Conservation (phyloP, 352 stramenopile genomes). For the Phytophthora quininea region DNA sequence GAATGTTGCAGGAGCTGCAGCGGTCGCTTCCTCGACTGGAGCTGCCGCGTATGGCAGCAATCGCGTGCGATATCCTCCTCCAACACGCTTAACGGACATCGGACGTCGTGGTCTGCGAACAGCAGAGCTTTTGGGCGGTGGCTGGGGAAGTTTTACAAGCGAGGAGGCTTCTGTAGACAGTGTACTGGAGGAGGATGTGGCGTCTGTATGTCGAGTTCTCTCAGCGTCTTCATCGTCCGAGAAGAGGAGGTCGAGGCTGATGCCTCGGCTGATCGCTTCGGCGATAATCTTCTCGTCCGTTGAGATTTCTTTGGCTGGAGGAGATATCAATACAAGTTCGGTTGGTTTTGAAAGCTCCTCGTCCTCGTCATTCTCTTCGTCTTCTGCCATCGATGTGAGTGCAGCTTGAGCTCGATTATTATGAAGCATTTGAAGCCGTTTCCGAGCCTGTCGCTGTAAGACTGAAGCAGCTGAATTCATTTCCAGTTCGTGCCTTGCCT, state of each 20-base stretch:
- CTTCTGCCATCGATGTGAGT: constrained; percentile 22
- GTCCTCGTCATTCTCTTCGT: constrained; percentile 18
- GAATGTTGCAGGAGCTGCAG: neutral
- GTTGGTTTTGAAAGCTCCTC: constrained; percentile 5
- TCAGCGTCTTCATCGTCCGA: constrained; percentile 45
- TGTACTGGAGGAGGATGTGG: constrained; percentile 15
- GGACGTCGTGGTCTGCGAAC: constrained; percentile 12
- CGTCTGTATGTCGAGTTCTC: constrained; percentile 12
- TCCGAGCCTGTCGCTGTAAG: constrained; percentile 57
- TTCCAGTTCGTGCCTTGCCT: constrained; percentile 34
- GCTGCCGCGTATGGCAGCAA: constrained; percentile 15
- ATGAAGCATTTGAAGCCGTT: constrained; percentile 25
- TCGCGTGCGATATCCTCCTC: constrained; percentile 59
- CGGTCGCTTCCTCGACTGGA: neutral
- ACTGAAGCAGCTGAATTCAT: constrained; percentile 45
- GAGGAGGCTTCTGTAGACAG: constrained; percentile 6
- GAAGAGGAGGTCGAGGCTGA: constrained; percentile 69
- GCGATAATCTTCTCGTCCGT: constrained; percentile 19
- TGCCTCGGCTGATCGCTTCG: constrained; percentile 34
- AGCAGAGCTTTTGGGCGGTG: constrained; percentile 15
- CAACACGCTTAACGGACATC: constrained; percentile 56
- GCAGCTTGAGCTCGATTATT: constrained; percentile 21
- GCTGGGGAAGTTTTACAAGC: constrained; percentile 15
- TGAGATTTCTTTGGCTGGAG: neutral
- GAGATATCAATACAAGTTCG: neutral